These are phyloP conservation scores for Sporothrix humicola DNA, from an alignment of 2,329 filamentous ascomycete genomes.

Conservation along the genomic window DNA sequence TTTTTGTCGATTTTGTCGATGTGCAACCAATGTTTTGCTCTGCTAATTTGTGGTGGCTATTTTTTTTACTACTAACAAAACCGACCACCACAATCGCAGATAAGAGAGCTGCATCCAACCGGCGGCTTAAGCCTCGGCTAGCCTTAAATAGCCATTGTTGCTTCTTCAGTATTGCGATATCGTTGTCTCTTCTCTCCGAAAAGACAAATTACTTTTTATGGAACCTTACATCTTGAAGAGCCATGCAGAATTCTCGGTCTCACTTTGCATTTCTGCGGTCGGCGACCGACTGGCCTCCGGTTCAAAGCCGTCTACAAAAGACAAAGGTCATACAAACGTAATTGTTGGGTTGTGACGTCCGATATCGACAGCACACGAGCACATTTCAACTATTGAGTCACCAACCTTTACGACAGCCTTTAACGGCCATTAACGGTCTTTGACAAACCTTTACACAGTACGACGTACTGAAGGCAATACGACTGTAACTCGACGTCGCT, in stretches of 20 bases:
- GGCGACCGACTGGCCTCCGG: background rate
- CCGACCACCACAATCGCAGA: background rate
- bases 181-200: background rate
- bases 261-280: background rate
- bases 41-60: no score
- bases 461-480: no score
- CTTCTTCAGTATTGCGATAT: background rate
- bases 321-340: background rate
- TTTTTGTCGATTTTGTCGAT: no score
- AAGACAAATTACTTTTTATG: background rate
- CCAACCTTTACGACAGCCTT: background rate
- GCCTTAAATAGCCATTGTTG: background rate
- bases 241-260: background rate
- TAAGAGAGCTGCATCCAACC: background rate
- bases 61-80: no score
- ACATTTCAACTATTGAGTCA: background rate
- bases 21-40: no score
- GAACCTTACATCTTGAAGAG: background rate
- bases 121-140: conserved; percentile 15
- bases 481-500: background rate
- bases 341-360: background rate
- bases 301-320: background rate
- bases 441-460: background rate
- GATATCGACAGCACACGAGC: background rate
- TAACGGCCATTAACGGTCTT: background rate